Percentiles rank a stretch among this genome's conserved stretches.
These are phyloP conservation scores for Termitomyces sp. DNA, from an alignment of 768 basidiomycete species.

Conservation along the genomic window DNA sequence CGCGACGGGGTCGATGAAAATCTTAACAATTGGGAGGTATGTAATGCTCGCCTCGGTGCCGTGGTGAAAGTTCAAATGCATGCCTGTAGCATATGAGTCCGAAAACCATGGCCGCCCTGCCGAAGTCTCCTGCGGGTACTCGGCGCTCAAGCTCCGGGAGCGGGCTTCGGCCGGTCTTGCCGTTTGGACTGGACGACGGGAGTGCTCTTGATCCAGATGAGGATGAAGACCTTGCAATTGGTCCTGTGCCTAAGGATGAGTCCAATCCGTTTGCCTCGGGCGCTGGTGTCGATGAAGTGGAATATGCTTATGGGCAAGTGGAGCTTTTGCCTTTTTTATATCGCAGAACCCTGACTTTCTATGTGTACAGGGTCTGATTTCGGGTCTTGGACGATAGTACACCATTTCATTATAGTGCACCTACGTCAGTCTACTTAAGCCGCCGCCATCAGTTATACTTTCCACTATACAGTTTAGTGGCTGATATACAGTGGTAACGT, in stretches of 20 bases:
- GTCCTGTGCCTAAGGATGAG: constrained; percentile 71
- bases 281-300: constrained; percentile 85
- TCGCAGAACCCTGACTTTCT: neutral
- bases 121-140: constrained; percentile 82
- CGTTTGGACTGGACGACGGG: constrained; percentile 67
- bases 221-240: constrained; percentile 67
- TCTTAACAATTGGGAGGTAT: constrained; percentile 93
- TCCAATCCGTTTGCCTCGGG: constrained; percentile 72
- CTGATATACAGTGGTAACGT: neutral
- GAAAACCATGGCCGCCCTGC: constrained; percentile 88
- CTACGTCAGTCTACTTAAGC: neutral
- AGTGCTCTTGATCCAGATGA: constrained; percentile 69
- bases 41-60: constrained; percentile 16
- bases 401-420: neutral
- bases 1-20: constrained; percentile 71
- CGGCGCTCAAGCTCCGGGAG: constrained; percentile 82
- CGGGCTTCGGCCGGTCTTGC: constrained; percentile 78
- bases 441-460: neutral
- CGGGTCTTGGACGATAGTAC: neutral
- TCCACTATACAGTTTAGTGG: neutral
- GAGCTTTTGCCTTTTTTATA: neutral
- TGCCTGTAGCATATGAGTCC: constrained; percentile 84
- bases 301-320: constrained; percentile 80
- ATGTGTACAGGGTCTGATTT: constrained; percentile 1
- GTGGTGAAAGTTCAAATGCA: constrained; percentile 2